These are phyloP conservation scores for Glonium stellatum DNA, from an alignment of 495 filamentous ascomycete species.

Conservation along the genomic window DNA sequence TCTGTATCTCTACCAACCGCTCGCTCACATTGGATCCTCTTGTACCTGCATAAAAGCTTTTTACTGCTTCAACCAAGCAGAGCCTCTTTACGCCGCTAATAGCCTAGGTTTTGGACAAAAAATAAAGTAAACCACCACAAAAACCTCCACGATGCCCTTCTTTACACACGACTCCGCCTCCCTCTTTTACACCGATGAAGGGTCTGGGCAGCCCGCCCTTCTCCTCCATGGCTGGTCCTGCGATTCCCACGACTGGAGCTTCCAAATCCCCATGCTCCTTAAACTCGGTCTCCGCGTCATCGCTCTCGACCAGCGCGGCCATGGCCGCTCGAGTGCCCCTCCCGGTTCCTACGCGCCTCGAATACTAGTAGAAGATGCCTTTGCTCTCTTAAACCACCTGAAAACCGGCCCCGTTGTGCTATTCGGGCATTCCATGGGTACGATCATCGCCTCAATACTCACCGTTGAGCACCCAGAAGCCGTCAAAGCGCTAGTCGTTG, in stretches of 20 bases:
- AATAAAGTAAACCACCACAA: too few species aligned
- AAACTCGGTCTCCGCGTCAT: slow-evolving; percentile 10
- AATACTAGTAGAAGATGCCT: slow-evolving; percentile 5
- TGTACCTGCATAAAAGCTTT: too few species aligned
- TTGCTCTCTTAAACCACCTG: slow-evolving; percentile 10
- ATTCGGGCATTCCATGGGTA: slow-evolving; percentile 21
- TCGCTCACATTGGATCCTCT: too few species aligned
- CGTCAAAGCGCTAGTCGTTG: slow-evolving; percentile 13
- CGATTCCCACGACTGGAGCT: slow-evolving; percentile 18
- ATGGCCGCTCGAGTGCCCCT: slow-evolving; percentile 18
- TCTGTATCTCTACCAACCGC: too few species aligned
- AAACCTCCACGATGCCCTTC: neutral
- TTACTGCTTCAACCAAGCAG: too few species aligned
- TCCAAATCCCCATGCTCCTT: slow-evolving; percentile 11
- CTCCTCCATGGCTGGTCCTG: slow-evolving; percentile 15
- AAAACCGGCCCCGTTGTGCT: slow-evolving; percentile 9
- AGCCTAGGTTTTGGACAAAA: too few species aligned
- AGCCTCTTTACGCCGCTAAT: too few species aligned
- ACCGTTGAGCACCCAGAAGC: slow-evolving; percentile 9
- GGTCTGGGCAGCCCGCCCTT: neutral
- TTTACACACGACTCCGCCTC: neutral
- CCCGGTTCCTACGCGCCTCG: slow-evolving; percentile 1
- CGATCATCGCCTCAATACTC: slow-evolving; percentile 11
- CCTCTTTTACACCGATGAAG: neutral
- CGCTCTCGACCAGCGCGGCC: slow-evolving; percentile 15